A percentile compares a stretch with the other conserved stretches of the same genome.
Evolutionary conservation across 768 basidiomycete genomes (phyloP).

Genomic region (Auricularia sp.): DNA sequence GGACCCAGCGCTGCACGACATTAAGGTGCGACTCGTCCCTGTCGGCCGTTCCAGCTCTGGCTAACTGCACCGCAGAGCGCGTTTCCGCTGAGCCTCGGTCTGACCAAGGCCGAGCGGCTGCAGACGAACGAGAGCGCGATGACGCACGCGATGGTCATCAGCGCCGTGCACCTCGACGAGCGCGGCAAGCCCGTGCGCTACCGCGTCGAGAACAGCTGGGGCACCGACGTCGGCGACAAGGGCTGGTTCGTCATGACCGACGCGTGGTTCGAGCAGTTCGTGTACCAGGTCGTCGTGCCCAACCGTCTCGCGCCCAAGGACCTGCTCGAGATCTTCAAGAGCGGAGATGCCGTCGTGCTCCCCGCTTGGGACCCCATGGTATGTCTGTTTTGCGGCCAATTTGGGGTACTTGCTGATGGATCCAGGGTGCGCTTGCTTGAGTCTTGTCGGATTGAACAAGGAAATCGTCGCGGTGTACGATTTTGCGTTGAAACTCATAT

Average conservation of each 20-base stretch:
- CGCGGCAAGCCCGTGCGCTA: constrained; percentile 73
- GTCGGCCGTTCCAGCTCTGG: not conserved
- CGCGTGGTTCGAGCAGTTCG: constrained; percentile 84
- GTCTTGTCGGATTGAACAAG: too few relatives aligned
- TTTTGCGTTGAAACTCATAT: too few relatives aligned
- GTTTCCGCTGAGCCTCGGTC: constrained; percentile 68
- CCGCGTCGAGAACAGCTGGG: constrained; percentile 97
- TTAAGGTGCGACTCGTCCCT: constrained; percentile 41
- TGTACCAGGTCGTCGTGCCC: constrained; percentile 89
- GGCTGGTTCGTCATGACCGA: constrained; percentile 92
- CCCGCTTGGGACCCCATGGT: constrained; percentile 92
- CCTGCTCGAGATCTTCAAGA: constrained; percentile 71
- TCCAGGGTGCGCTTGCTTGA: not conserved
- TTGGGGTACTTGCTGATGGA: not conserved
- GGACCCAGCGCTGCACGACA: constrained; percentile 76
- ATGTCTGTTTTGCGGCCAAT: constrained; percentile 9
- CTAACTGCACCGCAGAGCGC: constrained; percentile 40
- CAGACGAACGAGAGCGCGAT: constrained; percentile 76
- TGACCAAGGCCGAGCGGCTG: constrained; percentile 80
- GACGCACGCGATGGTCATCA: constrained; percentile 96
- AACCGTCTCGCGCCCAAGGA: constrained; percentile 70
- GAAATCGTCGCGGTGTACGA: too few relatives aligned
- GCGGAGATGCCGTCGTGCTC: constrained; percentile 52
- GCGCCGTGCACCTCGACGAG: constrained; percentile 77
- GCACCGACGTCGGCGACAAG: constrained; percentile 60